Conservation (phyloP, 1,284 basidiomycete species). For the Cutaneotrichosporon dermatis region DNA sequence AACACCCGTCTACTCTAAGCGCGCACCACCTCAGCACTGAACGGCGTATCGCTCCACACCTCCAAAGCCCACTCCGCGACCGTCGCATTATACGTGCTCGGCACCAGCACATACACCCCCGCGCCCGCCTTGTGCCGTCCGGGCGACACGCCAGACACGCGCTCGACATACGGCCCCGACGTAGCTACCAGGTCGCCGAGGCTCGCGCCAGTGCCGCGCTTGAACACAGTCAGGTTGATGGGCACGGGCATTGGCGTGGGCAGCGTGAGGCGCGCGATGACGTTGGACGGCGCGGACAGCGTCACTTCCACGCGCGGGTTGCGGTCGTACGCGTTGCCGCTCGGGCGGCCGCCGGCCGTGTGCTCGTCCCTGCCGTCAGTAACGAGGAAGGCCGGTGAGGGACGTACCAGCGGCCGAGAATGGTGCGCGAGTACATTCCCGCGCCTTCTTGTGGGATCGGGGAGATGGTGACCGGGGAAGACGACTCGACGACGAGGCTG, state of each 20-base stretch:
- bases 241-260: slow-evolving; percentile 24
- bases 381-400: neutral
- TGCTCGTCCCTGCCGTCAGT: slow-evolving; percentile 52
- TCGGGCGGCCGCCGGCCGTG: slow-evolving; percentile 63
- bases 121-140: slow-evolving; percentile 54
- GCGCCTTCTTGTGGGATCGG: slow-evolving; percentile 69
- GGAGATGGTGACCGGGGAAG: slow-evolving; percentile 49
- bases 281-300: slow-evolving; percentile 54
- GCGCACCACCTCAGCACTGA: slow-evolving; percentile 38
- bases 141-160: slow-evolving; percentile 64
- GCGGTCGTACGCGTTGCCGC: slow-evolving; percentile 57
- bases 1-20: neutral
- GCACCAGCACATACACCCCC: slow-evolving; percentile 67
- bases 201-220: slow-evolving; percentile 20
- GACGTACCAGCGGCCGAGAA: slow-evolving; percentile 66
- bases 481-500: slow-evolving; percentile 61
- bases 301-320: slow-evolving; percentile 69
- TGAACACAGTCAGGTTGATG: slow-evolving; percentile 49
- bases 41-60: slow-evolving; percentile 49
- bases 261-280: slow-evolving; percentile 52
- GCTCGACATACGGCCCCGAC: slow-evolving; percentile 72
- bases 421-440: slow-evolving; percentile 73
- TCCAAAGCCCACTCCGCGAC: slow-evolving; percentile 60
- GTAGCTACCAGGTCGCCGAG: slow-evolving; percentile 58
- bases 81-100: slow-evolving; percentile 65